Evolutionary conservation across 1,284 basidiomycete genomes (phyloP).

Genomic region (Moesziomyces sp.): DNA sequence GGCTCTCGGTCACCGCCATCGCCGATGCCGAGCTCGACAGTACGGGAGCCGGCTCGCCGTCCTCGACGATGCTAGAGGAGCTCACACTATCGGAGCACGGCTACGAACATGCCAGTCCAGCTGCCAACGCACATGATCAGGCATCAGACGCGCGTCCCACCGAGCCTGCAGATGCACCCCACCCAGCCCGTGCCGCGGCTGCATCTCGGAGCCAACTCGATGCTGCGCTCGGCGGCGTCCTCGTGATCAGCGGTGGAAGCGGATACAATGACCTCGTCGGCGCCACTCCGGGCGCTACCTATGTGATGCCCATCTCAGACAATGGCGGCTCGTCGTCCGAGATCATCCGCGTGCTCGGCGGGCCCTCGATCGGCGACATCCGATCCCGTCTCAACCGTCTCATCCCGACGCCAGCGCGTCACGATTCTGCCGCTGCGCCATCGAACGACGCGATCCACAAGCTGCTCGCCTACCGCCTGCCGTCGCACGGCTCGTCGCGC

Average conservation of each 20-base stretch:
- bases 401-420: conserved; percentile 74
- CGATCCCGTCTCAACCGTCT: conserved; percentile 82
- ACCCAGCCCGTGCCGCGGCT: not conserved
- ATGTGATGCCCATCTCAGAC: conserved; percentile 74
- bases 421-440: conserved; percentile 71
- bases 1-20: conserved; percentile 10
- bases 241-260: conserved; percentile 71
- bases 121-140: not conserved
- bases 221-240: conserved; percentile 31
- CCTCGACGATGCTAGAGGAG: conserved; percentile 9
- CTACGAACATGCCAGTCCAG: not conserved
- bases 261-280: conserved; percentile 71
- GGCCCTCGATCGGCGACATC: conserved; percentile 69
- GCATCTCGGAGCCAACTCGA: conserved; percentile 5
- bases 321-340: conserved; percentile 71
- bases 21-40: conserved; percentile 32
- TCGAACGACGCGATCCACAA: conserved; percentile 74
- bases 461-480: conserved; percentile 83
- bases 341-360: conserved; percentile 60
- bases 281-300: conserved; percentile 70
- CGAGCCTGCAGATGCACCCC: not conserved
- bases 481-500: conserved; percentile 75
- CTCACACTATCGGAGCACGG: not conserved
- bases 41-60: conserved; percentile 36
- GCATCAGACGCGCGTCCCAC: not conserved